A percentile compares a stretch with the other conserved stretches of the same genome.
Conservation (phyloP, 768 basidiomycete species). For the Panaeolus papilionaceus region DNA sequence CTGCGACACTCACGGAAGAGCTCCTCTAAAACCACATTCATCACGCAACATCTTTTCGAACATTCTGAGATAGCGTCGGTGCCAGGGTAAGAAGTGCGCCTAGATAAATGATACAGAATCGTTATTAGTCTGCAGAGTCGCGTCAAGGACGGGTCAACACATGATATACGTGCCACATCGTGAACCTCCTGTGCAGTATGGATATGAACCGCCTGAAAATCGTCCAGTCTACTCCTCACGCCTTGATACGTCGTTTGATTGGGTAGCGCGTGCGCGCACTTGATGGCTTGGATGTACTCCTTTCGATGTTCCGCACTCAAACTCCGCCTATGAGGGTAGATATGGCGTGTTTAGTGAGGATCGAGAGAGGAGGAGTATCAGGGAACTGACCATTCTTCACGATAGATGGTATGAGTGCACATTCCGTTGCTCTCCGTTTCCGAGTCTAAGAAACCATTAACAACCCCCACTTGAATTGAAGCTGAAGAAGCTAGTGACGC, state of each 20-base stretch:
- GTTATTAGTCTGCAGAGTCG: neutral
- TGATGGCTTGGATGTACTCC: slow-evolving; percentile 39
- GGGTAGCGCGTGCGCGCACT: slow-evolving; percentile 40
- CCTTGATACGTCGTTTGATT: slow-evolving; percentile 30
- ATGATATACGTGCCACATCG: slow-evolving; percentile 34
- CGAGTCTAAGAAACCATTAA: neutral
- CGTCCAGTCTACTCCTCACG: slow-evolving; percentile 43
- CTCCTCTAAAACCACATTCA: slow-evolving; percentile 44
- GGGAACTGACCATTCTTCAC: neutral
- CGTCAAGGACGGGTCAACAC: neutral
- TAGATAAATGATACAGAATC: slow-evolving; percentile 16
- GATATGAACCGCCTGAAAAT: slow-evolving; percentile 45
- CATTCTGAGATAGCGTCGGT: slow-evolving; percentile 36
- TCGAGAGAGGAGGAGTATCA: neutral
- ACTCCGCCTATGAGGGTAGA: slow-evolving; percentile 32
- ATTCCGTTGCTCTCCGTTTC: neutral
- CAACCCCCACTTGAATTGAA: neutral
- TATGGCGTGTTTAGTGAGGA: neutral
- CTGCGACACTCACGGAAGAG: slow-evolving; percentile 35
- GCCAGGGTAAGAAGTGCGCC: slow-evolving; percentile 47
- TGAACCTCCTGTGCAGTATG: slow-evolving; percentile 36
- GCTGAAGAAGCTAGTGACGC: neutral
- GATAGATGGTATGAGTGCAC: neutral
- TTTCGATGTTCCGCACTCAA: slow-evolving; percentile 32
- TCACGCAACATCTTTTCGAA: slow-evolving; percentile 40